phyloP scores from a whole-genome alignment of 768 basidiomycete genomes.

The Boletus bicolor region DNA sequence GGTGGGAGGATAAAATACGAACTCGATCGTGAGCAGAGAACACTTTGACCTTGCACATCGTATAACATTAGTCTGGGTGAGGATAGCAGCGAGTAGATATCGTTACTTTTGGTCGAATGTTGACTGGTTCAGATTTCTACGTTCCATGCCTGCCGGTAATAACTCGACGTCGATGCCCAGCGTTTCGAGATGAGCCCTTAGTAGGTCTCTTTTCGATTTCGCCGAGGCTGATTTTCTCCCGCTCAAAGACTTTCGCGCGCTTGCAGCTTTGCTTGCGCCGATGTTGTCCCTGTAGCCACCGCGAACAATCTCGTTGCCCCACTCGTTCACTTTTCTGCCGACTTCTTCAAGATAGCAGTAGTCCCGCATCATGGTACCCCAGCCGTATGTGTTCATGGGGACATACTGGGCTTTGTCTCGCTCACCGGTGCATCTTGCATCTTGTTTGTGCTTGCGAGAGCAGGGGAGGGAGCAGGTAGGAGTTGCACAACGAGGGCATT shows the following conservation, averaged over 20 bases:
- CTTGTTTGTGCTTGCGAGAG: slow-evolving; percentile 62
- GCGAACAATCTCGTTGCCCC: slow-evolving; percentile 67
- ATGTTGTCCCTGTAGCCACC: slow-evolving; percentile 47
- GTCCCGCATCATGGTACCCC: slow-evolving; percentile 88
- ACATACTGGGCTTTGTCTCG: slow-evolving; percentile 73
- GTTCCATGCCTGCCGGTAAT: slow-evolving; percentile 80
- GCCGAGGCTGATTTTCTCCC: slow-evolving; percentile 33
- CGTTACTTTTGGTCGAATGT: slow-evolving; percentile 77
- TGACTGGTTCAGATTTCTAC: slow-evolving; percentile 74
- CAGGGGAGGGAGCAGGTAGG: slow-evolving; percentile 74
- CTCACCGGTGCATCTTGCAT: slow-evolving; percentile 61
- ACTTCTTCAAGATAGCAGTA: slow-evolving; percentile 84
- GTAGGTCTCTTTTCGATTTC: slow-evolving; percentile 55
- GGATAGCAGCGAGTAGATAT: slow-evolving; percentile 17
- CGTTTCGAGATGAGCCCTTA: slow-evolving; percentile 65
- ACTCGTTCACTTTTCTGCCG: slow-evolving; percentile 67
- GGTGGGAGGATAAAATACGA: slow-evolving; percentile 60
- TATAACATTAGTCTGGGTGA: slow-evolving; percentile 11
- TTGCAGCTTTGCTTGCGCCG: slow-evolving; percentile 16
- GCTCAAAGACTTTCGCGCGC: slow-evolving; percentile 19
- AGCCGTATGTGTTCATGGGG: slow-evolving; percentile 79
- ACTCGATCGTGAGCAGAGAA: slow-evolving; percentile 68
- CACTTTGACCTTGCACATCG: slow-evolving; percentile 53
- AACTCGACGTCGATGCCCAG: slow-evolving; percentile 72
- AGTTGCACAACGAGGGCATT: slow-evolving; percentile 72